Base-by-base conservation (phyloP, 495 filamentous ascomycete species). In the Hypoxylon lenormandii region DNA sequence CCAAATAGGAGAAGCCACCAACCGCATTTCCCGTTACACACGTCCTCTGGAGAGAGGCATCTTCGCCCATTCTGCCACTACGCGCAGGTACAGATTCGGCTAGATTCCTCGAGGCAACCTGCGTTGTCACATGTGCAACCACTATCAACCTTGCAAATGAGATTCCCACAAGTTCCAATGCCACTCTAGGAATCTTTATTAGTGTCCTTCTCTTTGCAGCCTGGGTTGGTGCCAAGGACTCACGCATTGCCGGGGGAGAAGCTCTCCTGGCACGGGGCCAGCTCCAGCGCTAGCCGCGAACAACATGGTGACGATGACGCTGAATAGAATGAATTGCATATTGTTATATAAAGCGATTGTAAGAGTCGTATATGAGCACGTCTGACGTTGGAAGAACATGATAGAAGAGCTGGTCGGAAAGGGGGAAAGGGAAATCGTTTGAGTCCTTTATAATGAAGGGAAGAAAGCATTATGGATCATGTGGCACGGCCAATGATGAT, bases 1-100 rank as follows among this genome's bases (percentile, higher is more conserved):
- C 6, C 30, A 3, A 33, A 33, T 33, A 33, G 48, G 59, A 15
- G 18, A 74, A 10, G 70, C 74, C 7, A 47, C 82, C 1, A n/a
- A 59, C 30, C 6, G 30, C 6, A 26, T 26, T 26, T 26, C 23
- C 5, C 23, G 5, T 26, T 11, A 7, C 26, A 28, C 3, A 28
- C 3, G 26, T 7, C 7, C 7, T 28, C 26, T 28, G n/a, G 4
- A 21, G 7, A 45, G 5, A 21, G 11, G 15, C 5, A 18, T 21
- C 16, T 15, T 18, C 10, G 15, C n/a, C 42, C 4, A 0, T 6
- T 21, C 5, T 10, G 1, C 2, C 19, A 3, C 21, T 42, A 61
- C 12, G 57, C 57, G 5, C 57, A 60, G 42, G 57, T 60, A 16
- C 57, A 60, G 19, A 60, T 60, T 6, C 57, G 46, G 12, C 46